These are phyloP conservation scores for Periconia digitata DNA, from an alignment of 2,329 filamentous ascomycete species.

Conservation along the genomic window DNA sequence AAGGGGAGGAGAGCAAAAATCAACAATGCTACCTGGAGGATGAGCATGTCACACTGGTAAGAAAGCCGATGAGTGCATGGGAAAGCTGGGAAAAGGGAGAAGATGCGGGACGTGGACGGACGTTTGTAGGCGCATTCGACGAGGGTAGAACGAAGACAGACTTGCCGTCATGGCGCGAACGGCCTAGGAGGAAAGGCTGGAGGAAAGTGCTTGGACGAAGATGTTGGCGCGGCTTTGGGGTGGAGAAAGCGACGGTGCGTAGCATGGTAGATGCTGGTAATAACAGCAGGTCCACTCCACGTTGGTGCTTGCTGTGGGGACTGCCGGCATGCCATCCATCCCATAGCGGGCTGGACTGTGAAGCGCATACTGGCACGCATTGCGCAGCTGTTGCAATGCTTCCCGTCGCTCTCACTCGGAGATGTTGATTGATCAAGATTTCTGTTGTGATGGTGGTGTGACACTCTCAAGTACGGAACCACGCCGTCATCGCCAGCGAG, in stretches of 20 bases:
- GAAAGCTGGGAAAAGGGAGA: background rate
- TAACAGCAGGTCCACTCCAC: background rate
- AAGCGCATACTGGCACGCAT: too few relatives aligned
- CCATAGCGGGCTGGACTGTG: too few relatives aligned
- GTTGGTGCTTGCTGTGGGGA: too few relatives aligned
- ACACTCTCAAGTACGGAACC: background rate
- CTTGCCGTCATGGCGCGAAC: slow-evolving; percentile 8
- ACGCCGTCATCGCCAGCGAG: background rate
- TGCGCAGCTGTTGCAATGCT: too few relatives aligned
- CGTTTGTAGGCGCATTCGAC: slow-evolving; percentile 2
- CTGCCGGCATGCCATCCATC: too few relatives aligned
- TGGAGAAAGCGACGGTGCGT: background rate
- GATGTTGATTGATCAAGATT: background rate
- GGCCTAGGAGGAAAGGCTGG: too few relatives aligned
- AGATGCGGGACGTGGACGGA: background rate
- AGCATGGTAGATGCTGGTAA: background rate
- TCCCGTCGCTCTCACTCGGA: background rate
- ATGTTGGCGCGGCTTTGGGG: too few relatives aligned
- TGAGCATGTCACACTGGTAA: slow-evolving; percentile 4
- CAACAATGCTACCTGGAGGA: slow-evolving; percentile 2
- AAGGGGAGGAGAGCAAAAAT: slow-evolving; percentile 3
- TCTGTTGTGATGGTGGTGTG: background rate
- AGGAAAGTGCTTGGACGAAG: too few relatives aligned
- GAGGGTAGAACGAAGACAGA: background rate
- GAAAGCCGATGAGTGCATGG: slow-evolving; percentile 1